Evolutionary conservation across 2,329 filamentous ascomycete species (phyloP).

Genomic region (Penicillium digitatum): DNA sequence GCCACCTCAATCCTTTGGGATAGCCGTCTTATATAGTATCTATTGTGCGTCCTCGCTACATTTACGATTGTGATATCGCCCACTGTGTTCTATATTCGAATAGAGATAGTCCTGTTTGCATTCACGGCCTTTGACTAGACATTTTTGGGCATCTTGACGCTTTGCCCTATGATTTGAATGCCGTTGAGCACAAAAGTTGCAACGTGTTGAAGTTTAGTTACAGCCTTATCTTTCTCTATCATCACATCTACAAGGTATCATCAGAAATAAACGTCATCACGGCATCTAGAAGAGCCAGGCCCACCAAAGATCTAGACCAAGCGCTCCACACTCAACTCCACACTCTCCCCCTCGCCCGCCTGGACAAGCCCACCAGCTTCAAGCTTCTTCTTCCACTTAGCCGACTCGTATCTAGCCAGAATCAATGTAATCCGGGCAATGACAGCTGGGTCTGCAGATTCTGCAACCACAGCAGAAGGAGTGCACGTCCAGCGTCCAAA

Average conservation of each 20-base stretch:
- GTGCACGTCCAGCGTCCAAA: constrained; percentile 96
- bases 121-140: not conserved
- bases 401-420: constrained; percentile 46
- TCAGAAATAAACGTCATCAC: constrained; percentile 1
- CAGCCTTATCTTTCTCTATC: constrained; percentile 7
- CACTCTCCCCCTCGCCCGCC: constrained; percentile 15
- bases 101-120: constrained; percentile 3
- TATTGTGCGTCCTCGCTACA: constrained; percentile 8
- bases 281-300: not conserved
- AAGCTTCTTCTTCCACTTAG: constrained; percentile 49
- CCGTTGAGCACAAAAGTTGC: not conserved
- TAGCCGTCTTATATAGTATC: constrained; percentile 7
- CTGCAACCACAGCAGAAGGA: constrained; percentile 43
- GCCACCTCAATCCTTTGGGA: not conserved
- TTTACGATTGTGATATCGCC: not conserved
- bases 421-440: constrained; percentile 46
- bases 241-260: constrained; percentile 8
- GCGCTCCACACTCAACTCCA: constrained; percentile 34
- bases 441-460: constrained; percentile 30
- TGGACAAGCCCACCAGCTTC: constrained; percentile 40
- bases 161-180: not conserved
- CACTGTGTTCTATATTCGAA: not conserved
- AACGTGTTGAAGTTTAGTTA: not conserved
- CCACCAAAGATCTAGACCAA: constrained; percentile 24
- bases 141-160: not conserved